Evolutionary conservation across 768 basidiomycete genomes (phyloP), one percentile per base, ranked within the genome.

Genomic region (Naganishia antarctica): DNA sequence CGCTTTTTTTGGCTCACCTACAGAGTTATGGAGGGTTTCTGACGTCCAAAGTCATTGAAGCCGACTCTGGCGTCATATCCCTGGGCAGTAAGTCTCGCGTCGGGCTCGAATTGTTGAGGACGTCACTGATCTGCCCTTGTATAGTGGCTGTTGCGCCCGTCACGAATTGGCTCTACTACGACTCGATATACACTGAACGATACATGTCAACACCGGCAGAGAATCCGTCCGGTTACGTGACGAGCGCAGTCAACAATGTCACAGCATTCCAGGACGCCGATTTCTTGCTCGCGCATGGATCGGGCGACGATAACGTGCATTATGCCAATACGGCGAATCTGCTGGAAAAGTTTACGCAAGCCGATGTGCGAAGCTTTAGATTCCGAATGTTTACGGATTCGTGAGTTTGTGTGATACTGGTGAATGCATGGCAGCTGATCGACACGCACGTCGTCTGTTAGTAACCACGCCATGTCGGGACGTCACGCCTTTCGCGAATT

Each of bases 331-430:
- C 88, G 60, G 91, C 91, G 13, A 89, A 89, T 69, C 73, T 99
- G 71, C 78, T 99, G 37, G 94, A 98, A 77, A 92, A 96, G 86
- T 83, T 99, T 70, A 97, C 92, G 0, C 80, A 81, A 70, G 86
- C 81, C 26, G 80, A 85, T 62, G 83, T 97, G 47, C 89, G 87
- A 72, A 82, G 73, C 6, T 82, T 78, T 74, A 72, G 87, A 72
- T 96, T 97, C 79, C 84, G 93, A 73, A 90, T 97, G 89, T 99
- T 97, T 79, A 91, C 91, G 25, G 96, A 99, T 78, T 91, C 90
- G 88, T 90, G 64, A 71, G 83, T 75, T 9, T 23, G 63, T 46
- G 47, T 11, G n/a, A 6, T 25, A 29, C 23, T 15, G 5, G 12
- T n/a, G 21, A 21, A 29, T 21, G 34, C 2, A 3, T 9, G 32